phyloP scores from a whole-genome alignment of 2,329 filamentous ascomycete species.

The Tolypocladium amazonense region DNA sequence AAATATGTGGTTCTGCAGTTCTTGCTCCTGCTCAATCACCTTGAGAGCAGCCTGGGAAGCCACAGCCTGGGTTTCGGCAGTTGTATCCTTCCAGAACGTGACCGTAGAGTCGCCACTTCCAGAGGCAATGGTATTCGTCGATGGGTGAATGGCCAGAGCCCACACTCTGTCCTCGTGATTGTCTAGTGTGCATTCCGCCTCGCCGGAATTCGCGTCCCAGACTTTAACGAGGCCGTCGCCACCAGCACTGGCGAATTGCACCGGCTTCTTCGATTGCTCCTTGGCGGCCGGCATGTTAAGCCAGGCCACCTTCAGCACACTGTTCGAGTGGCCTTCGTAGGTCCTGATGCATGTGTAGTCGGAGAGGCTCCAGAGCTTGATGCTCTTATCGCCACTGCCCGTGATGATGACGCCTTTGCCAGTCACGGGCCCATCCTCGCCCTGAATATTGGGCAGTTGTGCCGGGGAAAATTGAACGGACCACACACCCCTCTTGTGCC shows the following conservation, averaged over 20 bases:
- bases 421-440: slow-evolving; percentile 60
- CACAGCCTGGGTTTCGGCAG: slow-evolving; percentile 64
- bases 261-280: slow-evolving; percentile 44
- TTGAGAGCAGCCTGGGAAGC: slow-evolving; percentile 64
- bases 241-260: slow-evolving; percentile 75
- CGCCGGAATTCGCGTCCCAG: slow-evolving; percentile 81
- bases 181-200: slow-evolving; percentile 81
- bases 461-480: slow-evolving; percentile 81
- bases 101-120: slow-evolving; percentile 88
- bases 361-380: slow-evolving; percentile 87
- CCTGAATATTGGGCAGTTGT: slow-evolving; percentile 62
- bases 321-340: slow-evolving; percentile 94
- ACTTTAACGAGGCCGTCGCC: slow-evolving; percentile 94
- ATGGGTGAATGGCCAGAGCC: slow-evolving; percentile 67
- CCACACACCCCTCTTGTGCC: slow-evolving; percentile 94
- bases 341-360: slow-evolving; percentile 91
- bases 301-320: slow-evolving; percentile 89
- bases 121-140: slow-evolving; percentile 67
- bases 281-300: slow-evolving; percentile 44
- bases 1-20: slow-evolving; percentile 85
- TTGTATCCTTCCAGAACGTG: slow-evolving; percentile 93
- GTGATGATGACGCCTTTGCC: slow-evolving; percentile 78
- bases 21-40: slow-evolving; percentile 87
- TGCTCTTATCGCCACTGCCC: slow-evolving; percentile 88
- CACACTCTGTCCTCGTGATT: slow-evolving; percentile 96